Evolutionary conservation across 2,329 filamentous ascomycete species (phyloP), one percentile per base, ranked within the genome.

Genomic region (Scedosporium boydii): DNA sequence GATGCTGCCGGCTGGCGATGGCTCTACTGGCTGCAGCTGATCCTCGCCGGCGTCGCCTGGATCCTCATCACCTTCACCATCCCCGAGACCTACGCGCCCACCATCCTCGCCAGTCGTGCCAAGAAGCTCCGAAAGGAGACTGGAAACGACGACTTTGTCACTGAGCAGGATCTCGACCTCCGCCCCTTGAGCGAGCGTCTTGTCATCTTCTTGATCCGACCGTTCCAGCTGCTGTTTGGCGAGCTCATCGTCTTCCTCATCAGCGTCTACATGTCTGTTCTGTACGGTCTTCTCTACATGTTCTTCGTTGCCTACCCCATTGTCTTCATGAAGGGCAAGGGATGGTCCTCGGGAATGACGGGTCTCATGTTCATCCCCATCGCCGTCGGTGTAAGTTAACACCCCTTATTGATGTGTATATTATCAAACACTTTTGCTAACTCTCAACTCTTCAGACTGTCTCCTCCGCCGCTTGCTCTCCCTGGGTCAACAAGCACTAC

Each of bases 331-430:
- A 79, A 86, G 73, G 88, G 89, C 64, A 96, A 96, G 75, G 89
- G 89, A 2, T 96, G 88, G 74, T 85, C 81, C 3, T 82, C 90
- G 29, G 83, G 88, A 42, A 87, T 78, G 29, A 92, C 90, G 0
- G 91, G 91, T 57, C 80, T 96, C 7, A 93, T 95, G 88, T 96
- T 96, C 73, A 92, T 95, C 65, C 90, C 90, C 1, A 73, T 95
- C 56, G 90, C 90, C 6, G 76, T 95, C 18, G 91, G 91, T 59
- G 90, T 66, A 60, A 46, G 62, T 63, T 9, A 10, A 23, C 16
- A 29, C n/a, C 29, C n/a, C n/a, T n/a, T n/a, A n/a, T n/a, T n/a
- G n/a, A n/a, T n/a, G n/a, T n/a, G 12, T 16, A 18, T 51, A 4
- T 18, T 27, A 6, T 58, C 34, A 2, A 18, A 59, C 26, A 16